Conservation (phyloP, 228 moss, liverwort and hornwort species). For the Sphagnum fallax region DNA sequence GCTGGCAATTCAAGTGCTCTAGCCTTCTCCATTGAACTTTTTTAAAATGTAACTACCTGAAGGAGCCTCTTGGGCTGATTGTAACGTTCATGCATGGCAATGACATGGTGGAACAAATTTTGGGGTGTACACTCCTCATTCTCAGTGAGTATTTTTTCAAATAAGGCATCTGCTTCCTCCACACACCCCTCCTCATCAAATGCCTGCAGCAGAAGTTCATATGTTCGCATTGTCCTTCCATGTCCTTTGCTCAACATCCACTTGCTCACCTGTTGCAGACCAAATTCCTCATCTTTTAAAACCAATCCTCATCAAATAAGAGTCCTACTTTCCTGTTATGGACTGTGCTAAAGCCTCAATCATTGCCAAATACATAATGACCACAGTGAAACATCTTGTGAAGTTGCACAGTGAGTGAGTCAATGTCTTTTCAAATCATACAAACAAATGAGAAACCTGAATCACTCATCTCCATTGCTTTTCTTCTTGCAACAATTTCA, state of each 20-base stretch:
- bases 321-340: background rate
- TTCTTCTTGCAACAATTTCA: constrained; percentile 37
- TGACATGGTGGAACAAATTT: constrained; percentile 64
- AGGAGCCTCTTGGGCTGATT: constrained; percentile 66
- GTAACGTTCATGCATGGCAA: constrained; percentile 81
- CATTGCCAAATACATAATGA: background rate
- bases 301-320: background rate
- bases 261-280: constrained; percentile 53
- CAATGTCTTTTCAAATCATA: background rate
- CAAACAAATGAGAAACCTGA: constrained; percentile 34
- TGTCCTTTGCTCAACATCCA: constrained; percentile 99
- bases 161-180: constrained; percentile 83
- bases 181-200: constrained; percentile 77
- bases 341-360: too few relatives aligned
- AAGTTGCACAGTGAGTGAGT: background rate
- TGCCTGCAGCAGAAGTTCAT: constrained; percentile 63
- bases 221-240: constrained; percentile 78
- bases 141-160: constrained; percentile 63
- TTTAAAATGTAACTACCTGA: constrained; percentile 32
- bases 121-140: constrained; percentile 75
- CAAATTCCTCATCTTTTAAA: background rate
- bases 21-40: background rate
- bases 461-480: constrained; percentile 78
- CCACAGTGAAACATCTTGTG: background rate
- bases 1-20: background rate